Evolutionary conservation across 768 basidiomycete genomes (phyloP).

Genomic region (Termitomyces sp.): DNA sequence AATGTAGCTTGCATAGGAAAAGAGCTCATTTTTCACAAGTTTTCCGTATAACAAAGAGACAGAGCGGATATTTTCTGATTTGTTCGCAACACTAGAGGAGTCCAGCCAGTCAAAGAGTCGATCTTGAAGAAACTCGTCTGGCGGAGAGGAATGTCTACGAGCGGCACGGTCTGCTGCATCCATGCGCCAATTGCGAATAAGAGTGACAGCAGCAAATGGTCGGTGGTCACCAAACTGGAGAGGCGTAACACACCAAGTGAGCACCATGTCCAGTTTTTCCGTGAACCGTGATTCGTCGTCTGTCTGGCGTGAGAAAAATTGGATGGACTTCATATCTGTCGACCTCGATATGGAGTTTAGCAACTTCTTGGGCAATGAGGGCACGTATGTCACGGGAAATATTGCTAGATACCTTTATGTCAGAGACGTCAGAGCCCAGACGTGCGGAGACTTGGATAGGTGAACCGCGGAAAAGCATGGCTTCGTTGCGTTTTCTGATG

Average conservation of each 20-base stretch:
- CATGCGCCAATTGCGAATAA: slow-evolving; percentile 59
- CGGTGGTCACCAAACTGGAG: slow-evolving; percentile 81
- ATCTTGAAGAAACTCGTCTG: slow-evolving; percentile 65
- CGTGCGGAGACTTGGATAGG: slow-evolving; percentile 55
- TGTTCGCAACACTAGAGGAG: slow-evolving; percentile 52
- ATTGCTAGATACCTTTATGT: slow-evolving; percentile 35
- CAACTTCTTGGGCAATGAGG: slow-evolving; percentile 33
- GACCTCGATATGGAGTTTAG: slow-evolving; percentile 70
- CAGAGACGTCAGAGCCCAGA: slow-evolving; percentile 54
- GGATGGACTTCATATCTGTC: slow-evolving; percentile 52
- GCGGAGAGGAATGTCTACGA: slow-evolving; percentile 53
- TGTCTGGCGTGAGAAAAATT: slow-evolving; percentile 49
- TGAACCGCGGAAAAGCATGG: slow-evolving; percentile 66
- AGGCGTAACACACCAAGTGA: slow-evolving; percentile 78
- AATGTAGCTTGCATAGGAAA: slow-evolving; percentile 71
- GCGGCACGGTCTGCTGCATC: slow-evolving; percentile 57
- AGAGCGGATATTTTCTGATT: slow-evolving; percentile 47
- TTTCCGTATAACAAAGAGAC: slow-evolving; percentile 68
- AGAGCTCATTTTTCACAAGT: slow-evolving; percentile 62
- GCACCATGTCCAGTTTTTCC: slow-evolving; percentile 66
- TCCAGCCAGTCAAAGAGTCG: slow-evolving; percentile 81
- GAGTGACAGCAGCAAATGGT: slow-evolving; percentile 65
- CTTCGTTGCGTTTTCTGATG: slow-evolving; percentile 73
- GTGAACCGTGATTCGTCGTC: slow-evolving; percentile 41
- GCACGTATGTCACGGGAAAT: background rate